Evolutionary conservation across 345 rosid genomes (phyloP).

Genomic region (Hypericum androsaemum): DNA sequence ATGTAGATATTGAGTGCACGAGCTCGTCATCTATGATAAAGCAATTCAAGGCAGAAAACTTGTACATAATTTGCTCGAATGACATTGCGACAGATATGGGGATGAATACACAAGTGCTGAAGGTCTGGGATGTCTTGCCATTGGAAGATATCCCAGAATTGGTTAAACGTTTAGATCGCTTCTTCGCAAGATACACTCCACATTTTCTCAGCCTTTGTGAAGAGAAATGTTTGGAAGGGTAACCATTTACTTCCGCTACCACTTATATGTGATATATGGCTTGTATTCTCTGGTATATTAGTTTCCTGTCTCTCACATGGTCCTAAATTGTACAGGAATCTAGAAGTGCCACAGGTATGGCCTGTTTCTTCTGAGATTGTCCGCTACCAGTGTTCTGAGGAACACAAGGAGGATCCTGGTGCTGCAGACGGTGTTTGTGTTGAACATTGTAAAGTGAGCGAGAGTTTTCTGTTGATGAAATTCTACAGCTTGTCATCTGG

Average conservation of each 20-base stretch:
- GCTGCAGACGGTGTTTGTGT: constrained; percentile 16
- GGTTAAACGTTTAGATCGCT: constrained; percentile 33
- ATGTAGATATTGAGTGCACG: background rate
- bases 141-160: constrained; percentile 26
- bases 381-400: constrained; percentile 11
- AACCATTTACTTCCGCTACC: constrained; percentile 6
- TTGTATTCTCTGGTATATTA: background rate
- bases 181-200: constrained; percentile 27
- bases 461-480: constrained; percentile 42
- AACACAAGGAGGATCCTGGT: constrained; percentile 8
- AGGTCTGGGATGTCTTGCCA: constrained; percentile 41
- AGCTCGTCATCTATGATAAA: constrained; percentile 3
- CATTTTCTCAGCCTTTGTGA: constrained; percentile 37
- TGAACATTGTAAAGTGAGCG: constrained; percentile 38
- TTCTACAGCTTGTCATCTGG: constrained; percentile 38
- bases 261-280: background rate
- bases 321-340: constrained; percentile 22
- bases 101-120: constrained; percentile 2
- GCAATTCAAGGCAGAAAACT: constrained; percentile 1
- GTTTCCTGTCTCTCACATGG: background rate
- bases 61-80: constrained; percentile 4
- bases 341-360: constrained; percentile 42
- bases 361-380: constrained; percentile 17
- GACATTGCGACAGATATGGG: constrained; percentile 2
- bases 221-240: constrained; percentile 43